Conservation (phyloP, 371 early-diverging fungal species). For the Capillidium rhysosporum region DNA sequence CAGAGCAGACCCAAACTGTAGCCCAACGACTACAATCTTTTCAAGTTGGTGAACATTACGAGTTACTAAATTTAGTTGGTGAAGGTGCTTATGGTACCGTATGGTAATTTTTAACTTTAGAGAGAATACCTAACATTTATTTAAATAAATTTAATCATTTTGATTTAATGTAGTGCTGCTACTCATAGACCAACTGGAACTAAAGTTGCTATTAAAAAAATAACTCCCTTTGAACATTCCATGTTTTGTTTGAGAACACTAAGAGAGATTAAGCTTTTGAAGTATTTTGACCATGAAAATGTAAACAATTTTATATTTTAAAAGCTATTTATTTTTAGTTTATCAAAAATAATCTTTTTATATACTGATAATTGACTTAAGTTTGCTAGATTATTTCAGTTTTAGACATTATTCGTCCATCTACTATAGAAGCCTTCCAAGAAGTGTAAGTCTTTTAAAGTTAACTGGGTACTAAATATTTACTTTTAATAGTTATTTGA, state of each 20-base stretch:
- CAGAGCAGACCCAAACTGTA: conserved; percentile 12
- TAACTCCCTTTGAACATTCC: conserved; percentile 54
- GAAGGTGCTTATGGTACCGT: conserved; percentile 86
- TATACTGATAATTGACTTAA: neutral
- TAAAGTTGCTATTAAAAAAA: conserved; percentile 84
- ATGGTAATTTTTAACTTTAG: conserved; percentile 23
- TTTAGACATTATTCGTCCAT: conserved; percentile 53
- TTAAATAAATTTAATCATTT: neutral
- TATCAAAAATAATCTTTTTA: neutral
- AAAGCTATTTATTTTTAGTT: neutral
- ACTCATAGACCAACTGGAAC: conserved; percentile 54
- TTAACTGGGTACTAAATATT: neutral
- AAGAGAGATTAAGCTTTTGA: conserved; percentile 72
- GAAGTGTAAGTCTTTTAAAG: conserved; percentile 40
- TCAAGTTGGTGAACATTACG: conserved; percentile 35
- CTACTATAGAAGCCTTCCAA: conserved; percentile 40
- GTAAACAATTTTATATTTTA: conserved; percentile 17
- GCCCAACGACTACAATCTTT: conserved; percentile 26
- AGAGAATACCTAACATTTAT: neutral
- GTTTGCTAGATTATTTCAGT: conserved; percentile 41
- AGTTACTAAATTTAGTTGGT: conserved; percentile 28
- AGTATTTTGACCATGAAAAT: conserved; percentile 81
- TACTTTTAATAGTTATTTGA: conserved; percentile 32
- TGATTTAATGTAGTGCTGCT: conserved; percentile 33
- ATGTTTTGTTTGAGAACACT: conserved; percentile 71